A percentile compares a stretch with the other conserved stretches of the same genome.
Evolutionary conservation across 2,329 filamentous ascomycete species (phyloP).

Genomic region (Tolypocladium ovalisporum): DNA sequence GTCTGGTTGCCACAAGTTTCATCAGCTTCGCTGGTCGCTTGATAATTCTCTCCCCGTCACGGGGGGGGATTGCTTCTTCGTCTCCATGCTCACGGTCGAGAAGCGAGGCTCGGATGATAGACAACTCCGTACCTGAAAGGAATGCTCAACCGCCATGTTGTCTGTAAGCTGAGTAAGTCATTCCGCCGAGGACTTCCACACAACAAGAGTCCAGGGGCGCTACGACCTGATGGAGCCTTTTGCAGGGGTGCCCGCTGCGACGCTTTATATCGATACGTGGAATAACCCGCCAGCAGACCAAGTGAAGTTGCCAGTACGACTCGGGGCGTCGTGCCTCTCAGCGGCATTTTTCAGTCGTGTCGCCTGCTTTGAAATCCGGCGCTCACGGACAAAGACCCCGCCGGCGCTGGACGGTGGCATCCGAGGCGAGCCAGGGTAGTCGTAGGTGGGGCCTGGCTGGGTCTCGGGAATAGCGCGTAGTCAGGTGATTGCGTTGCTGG

Average conservation of each 20-base stretch:
- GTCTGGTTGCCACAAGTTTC: conserved; percentile 47
- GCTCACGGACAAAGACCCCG: background rate
- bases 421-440: background rate
- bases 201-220: background rate
- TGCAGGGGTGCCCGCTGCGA: conserved; percentile 10
- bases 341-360: conserved; percentile 14
- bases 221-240: background rate
- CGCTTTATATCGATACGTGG: conserved; percentile 14
- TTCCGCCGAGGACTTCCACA: background rate
- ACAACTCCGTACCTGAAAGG: conserved; percentile 30
- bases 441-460: background rate
- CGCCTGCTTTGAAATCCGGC: conserved; percentile 22
- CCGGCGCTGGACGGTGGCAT: background rate
- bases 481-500: background rate
- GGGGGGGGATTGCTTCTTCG: background rate
- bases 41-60: background rate
- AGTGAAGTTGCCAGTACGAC: conserved; percentile 15
- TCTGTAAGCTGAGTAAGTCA: conserved; percentile 6
- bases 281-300: conserved; percentile 16
- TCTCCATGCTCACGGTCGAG: background rate
- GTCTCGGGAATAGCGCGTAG: background rate
- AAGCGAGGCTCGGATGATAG: conserved; percentile 8
- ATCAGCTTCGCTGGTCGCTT: conserved; percentile 14
- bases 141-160: conserved; percentile 33
- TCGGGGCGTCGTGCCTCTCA: conserved; percentile 14